Evolutionary conservation across 352 stramenopile genomes (phyloP), one percentile per base, ranked within the genome.

Genomic region (Phytophthora sp.): DNA sequence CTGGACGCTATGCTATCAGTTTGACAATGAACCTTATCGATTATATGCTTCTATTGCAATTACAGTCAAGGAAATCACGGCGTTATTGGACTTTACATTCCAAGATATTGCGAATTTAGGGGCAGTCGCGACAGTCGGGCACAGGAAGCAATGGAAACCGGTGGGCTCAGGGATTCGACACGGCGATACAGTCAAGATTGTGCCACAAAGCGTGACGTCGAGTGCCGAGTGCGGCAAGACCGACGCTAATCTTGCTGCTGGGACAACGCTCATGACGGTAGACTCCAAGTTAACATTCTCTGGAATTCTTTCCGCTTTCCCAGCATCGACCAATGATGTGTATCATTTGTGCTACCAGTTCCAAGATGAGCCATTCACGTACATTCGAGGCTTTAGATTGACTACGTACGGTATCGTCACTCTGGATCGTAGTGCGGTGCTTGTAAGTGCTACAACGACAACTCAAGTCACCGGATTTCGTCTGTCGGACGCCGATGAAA

Each of bases 341-440:
- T 91, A 89, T 56, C 77, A 83, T 16, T n/a, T 90, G 29, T 91
- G 83, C 61, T 91, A 91, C 47, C 66, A 77, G n/a, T 91, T 91
- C 23, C 79, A 89, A 51, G 74, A 87, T 33, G 83, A 91, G 3
- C 79, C 80, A 3, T 90, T 74, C 52, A 73, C 80, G 8, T 86
- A 83, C 33, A 58, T 89, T 13, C 64, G 68, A 8, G 72, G 58
- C 1, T 62, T 87, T 7, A 74, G 72, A 4, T 41, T 91, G 4
- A 73, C 42, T 2, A 86, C 77, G 1, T 90, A 82, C 27, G 81
- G 80, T 0, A 68, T 91, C 9, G 45, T 67, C 0, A 49, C 54
- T n/a, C 61, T 91, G 18, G 76, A 88, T 39, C 73, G 73, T 4
- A 71, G 18, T 30, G 68, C 77, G 8, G 67, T 88, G n/a, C 54